Base-by-base conservation (phyloP, 140 eudicot species). In the Erigeron philadelphicus region DNA sequence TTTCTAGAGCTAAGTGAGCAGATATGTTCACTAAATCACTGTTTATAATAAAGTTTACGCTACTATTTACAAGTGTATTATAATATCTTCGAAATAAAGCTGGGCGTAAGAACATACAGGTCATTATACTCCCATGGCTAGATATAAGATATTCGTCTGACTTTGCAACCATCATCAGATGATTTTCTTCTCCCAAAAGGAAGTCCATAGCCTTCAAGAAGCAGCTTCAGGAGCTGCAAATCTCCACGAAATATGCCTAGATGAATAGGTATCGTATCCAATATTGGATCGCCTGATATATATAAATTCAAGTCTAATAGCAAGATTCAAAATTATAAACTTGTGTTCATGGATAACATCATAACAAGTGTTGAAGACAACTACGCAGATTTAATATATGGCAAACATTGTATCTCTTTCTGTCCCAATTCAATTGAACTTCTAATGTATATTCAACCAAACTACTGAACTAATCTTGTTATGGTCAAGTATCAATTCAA, bases 191-290 rank as follows among this genome's bases (percentile, higher is more conserved):
- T 81, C 66, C 72, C 80, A 49, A 86, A 79, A 23, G 96, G 95
- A 73, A 84, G 88, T 71, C 75, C 79, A 71, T 92, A 92, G 80
- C 90, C 84, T 66, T 84, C 81, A 21, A 92, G 79, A 69, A 88
- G 86, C 81, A 48, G 75, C 78, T 88, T 86, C 72, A 92, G 47
- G 48, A 92, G 88, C 73, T 58, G 61, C 41, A 83, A n/a, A 76
- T 88, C 91, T 77, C 96, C 96, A 73, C 75, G 84, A 72, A 88
- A 92, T 75, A 92, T 66, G 61, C 88, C 98, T 35, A 92, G 83
- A 76, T 82, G 82, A 64, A 88, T 77, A 6, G 98, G 96, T 56
- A 92, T 88, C 64, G 88, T 35, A 73, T 92, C 98, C 76, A 80
- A 80, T 59, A 92, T 71, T 7, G 95, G 98, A 61, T 92, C 96